phyloP scores from a whole-genome alignment of 2,329 filamentous ascomycete genomes.

The Lachnellula subtilissima region DNA sequence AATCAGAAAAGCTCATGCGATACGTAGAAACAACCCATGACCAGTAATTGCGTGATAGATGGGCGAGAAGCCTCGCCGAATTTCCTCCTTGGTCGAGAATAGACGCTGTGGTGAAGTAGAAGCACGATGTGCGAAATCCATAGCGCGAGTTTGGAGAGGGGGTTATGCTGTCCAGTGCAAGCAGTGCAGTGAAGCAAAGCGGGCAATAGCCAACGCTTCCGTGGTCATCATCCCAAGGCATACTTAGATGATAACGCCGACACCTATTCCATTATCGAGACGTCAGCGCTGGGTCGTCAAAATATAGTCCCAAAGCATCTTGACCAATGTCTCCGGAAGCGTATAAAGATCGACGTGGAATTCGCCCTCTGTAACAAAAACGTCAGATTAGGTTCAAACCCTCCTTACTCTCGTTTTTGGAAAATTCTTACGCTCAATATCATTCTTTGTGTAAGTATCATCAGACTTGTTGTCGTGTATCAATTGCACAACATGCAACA shows the following conservation, averaged over 20 bases:
- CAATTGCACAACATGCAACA: slow-evolving; percentile 93
- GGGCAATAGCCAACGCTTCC: not conserved
- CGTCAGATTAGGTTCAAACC: slow-evolving; percentile 4
- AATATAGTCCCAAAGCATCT: slow-evolving; percentile 91
- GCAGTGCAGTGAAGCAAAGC: not conserved
- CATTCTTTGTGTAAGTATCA: slow-evolving; percentile 95
- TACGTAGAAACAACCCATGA: not conserved
- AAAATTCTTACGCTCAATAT: slow-evolving; percentile 76
- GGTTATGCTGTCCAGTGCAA: not conserved
- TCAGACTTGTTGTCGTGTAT: slow-evolving; percentile 95
- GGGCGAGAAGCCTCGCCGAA: not conserved
- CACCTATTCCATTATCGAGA: not conserved
- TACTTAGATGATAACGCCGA: not conserved
- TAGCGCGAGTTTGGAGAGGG: not conserved
- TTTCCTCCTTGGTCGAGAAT: not conserved
- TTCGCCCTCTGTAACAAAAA: slow-evolving; percentile 68
- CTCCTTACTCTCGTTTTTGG: not conserved
- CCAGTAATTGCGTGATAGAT: not conserved
- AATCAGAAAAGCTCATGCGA: not conserved
- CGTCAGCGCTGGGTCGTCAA: not conserved
- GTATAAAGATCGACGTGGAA: slow-evolving; percentile 98
- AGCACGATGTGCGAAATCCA: not conserved
- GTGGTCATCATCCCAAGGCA: not conserved
- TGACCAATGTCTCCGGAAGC: slow-evolving; percentile 82
- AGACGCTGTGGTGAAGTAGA: not conserved